Percentiles rank a stretch among this genome's conserved stretches.
phyloP scores from a whole-genome alignment of 2,329 filamentous ascomycete species.

The Neopestalotiopsis sp. region DNA sequence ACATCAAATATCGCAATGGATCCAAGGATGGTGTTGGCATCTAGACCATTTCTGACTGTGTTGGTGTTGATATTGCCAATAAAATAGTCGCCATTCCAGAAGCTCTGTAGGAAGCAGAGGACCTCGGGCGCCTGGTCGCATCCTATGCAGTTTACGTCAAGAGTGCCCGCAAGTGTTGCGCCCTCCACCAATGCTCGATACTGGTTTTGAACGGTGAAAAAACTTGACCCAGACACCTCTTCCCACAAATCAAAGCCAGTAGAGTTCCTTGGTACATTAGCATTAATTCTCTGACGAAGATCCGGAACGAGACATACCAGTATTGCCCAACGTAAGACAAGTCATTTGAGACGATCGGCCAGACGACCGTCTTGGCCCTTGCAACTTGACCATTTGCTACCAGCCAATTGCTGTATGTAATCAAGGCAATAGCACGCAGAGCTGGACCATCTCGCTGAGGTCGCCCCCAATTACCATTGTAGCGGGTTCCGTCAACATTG shows the following conservation, averaged over 20 bases:
- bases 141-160: conserved; percentile 54
- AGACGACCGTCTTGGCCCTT: conserved; percentile 50
- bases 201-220: conserved; percentile 63
- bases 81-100: conserved; percentile 63
- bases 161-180: conserved; percentile 52
- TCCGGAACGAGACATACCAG: conserved; percentile 38
- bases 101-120: conserved; percentile 59
- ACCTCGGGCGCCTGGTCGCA: conserved; percentile 58
- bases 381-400: conserved; percentile 48
- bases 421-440: conserved; percentile 61
- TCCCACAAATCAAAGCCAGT: conserved; percentile 68
- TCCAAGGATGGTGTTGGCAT: conserved; percentile 59
- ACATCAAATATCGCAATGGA: conserved; percentile 57
- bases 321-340: conserved; percentile 60
- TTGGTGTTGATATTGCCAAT: conserved; percentile 56
- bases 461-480: conserved; percentile 60
- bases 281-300: background rate
- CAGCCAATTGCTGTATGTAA: conserved; percentile 59
- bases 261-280: conserved; percentile 45
- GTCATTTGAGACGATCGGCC: conserved; percentile 63
- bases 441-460: conserved; percentile 66
- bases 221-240: conserved; percentile 61
- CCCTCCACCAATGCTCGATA: conserved; percentile 58
- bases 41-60: conserved; percentile 57
- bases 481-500: conserved; percentile 54